Evolutionary conservation across 2,329 filamentous ascomycete genomes (phyloP).

Genomic region (Scopulariopsis brevicaulis): DNA sequence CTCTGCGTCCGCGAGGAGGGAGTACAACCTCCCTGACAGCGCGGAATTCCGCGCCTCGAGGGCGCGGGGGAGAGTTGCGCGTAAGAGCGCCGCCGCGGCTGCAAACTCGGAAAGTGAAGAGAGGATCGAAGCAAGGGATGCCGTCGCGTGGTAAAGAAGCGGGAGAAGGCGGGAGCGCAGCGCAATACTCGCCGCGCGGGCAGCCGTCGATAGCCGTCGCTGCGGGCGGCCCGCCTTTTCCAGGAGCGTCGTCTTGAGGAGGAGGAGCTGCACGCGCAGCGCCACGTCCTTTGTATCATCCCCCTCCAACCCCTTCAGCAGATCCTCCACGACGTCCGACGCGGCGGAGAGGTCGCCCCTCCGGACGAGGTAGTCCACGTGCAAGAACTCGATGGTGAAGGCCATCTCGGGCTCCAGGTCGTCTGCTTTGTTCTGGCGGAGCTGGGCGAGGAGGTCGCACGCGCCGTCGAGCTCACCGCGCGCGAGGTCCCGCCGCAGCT

Average conservation of each 20-base stretch:
- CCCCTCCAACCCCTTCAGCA: constrained; percentile 28
- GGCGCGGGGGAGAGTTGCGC: constrained; percentile 62
- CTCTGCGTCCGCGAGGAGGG: constrained; percentile 61
- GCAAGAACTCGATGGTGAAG: constrained; percentile 37
- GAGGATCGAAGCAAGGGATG: constrained; percentile 56
- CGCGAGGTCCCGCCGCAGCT: constrained; percentile 51
- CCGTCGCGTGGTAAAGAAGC: constrained; percentile 62
- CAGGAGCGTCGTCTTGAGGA: constrained; percentile 62
- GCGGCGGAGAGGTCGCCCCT: constrained; percentile 34
- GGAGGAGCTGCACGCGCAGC: constrained; percentile 58
- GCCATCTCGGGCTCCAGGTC: constrained; percentile 40
- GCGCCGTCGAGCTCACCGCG: constrained; percentile 39
- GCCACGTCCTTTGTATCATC: constrained; percentile 40
- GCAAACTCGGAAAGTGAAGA: constrained; percentile 60
- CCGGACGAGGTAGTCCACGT: constrained; percentile 38
- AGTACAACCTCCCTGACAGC: constrained; percentile 56
- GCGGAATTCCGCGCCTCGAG: constrained; percentile 57
- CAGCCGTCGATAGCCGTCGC: constrained; percentile 63
- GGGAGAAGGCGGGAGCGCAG: constrained; percentile 58
- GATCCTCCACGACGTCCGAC: constrained; percentile 32
- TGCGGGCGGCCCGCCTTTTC: constrained; percentile 57
- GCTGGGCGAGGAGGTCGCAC: constrained; percentile 35
- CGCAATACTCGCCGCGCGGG: constrained; percentile 65
- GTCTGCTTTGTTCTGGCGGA: constrained; percentile 37
- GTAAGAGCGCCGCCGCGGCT: constrained; percentile 52